Conservation (phyloP, 305 asterid species). For the Fraxinus velutina region DNA sequence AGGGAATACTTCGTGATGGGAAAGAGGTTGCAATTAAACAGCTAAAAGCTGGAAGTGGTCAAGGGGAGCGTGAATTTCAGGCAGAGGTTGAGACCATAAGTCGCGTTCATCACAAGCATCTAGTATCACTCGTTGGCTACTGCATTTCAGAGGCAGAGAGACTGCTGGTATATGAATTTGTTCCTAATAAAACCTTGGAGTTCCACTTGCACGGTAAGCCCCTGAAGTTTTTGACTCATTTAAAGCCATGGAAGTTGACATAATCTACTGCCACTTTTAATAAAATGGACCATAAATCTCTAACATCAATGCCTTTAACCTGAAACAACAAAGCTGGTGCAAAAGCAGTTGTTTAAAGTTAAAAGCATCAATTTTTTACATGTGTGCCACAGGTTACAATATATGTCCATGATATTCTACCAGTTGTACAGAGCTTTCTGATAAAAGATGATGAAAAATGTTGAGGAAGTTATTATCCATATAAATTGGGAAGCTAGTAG, state of each 20-base stretch:
- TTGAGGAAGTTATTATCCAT: background rate
- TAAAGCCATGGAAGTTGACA: constrained; percentile 12
- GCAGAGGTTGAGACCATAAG: constrained; percentile 84
- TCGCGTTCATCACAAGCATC: constrained; percentile 62
- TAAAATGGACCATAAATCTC: constrained; percentile 1
- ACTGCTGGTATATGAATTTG: constrained; percentile 73
- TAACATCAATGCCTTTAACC: background rate
- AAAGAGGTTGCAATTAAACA: constrained; percentile 72
- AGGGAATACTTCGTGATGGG: constrained; percentile 68
- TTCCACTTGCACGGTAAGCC: constrained; percentile 79
- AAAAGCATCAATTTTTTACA: background rate
- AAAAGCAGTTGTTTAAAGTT: background rate
- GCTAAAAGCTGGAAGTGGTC: constrained; percentile 71
- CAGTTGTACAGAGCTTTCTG: background rate
- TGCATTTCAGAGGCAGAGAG: constrained; percentile 73
- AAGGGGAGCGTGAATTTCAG: constrained; percentile 86
- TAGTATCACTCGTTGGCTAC: constrained; percentile 66
- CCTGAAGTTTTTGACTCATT: constrained; percentile 5
- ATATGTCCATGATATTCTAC: background rate
- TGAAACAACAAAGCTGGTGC: background rate
- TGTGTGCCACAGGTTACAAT: background rate
- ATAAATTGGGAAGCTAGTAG: background rate
- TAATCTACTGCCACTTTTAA: background rate
- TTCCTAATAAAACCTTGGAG: constrained; percentile 67
- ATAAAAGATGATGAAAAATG: background rate